These are phyloP conservation scores for Pascua guehoae DNA, from an alignment of 1,284 basidiomycete genomes.

Conservation along the genomic window DNA sequence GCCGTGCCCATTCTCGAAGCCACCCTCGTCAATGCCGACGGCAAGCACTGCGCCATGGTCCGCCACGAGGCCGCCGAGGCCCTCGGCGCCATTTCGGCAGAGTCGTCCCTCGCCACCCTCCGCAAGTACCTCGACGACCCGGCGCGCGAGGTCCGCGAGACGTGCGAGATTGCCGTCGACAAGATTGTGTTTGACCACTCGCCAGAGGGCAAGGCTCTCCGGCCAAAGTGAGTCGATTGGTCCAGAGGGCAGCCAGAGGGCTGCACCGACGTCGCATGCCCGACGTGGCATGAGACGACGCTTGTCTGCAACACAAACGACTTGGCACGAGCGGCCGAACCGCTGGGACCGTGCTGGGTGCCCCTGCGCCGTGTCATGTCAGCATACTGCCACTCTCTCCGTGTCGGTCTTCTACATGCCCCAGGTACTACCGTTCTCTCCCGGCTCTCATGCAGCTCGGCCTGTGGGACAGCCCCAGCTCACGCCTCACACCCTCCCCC, in stretches of 20 bases:
- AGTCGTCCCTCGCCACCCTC: constrained; percentile 66
- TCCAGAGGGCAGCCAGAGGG: no score
- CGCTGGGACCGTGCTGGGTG: no score
- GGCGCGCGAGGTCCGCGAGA: constrained; percentile 84
- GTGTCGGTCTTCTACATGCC: no score
- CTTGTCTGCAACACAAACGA: neutral
- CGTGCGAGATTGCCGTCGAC: constrained; percentile 92
- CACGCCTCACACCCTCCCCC: neutral
- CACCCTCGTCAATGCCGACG: constrained; percentile 65
- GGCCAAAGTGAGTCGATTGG: constrained; percentile 42
- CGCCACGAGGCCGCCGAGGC: constrained; percentile 99
- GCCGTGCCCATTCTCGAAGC: constrained; percentile 77
- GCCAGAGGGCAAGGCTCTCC: constrained; percentile 46
- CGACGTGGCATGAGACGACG: neutral
- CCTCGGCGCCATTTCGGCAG: constrained; percentile 85
- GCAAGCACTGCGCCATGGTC: constrained; percentile 72
- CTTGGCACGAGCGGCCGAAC: no score
- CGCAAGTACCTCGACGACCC: constrained; percentile 68
- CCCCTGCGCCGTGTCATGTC: no score
- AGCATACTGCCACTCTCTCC: no score
- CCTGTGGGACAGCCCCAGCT: no score
- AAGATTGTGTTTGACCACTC: constrained; percentile 89
- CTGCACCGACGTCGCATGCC: no score
- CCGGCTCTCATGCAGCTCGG: no score
- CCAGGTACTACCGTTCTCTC: neutral